phyloP scores from a whole-genome alignment of 2,329 filamentous ascomycete species.

The Achaetomium macrosporum region DNA sequence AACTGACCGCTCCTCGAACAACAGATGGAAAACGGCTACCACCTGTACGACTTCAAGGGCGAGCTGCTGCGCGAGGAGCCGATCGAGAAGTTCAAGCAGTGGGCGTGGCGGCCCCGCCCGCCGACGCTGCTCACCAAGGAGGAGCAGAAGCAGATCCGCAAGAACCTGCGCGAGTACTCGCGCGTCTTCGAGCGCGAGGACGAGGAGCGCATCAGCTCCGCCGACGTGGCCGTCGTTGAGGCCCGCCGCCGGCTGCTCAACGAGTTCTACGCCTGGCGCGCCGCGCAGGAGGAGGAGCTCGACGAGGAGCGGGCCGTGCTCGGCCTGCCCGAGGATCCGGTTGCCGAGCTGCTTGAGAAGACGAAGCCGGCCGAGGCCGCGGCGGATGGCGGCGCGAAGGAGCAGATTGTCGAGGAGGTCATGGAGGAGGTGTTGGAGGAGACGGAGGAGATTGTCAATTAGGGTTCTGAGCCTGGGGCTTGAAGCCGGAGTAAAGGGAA shows the following conservation, averaged over 20 bases:
- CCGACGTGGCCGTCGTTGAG: constrained; percentile 91
- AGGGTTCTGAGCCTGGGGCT: not conserved
- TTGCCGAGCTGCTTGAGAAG: constrained; percentile 52
- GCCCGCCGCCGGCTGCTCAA: constrained; percentile 72
- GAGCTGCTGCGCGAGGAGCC: constrained; percentile 83
- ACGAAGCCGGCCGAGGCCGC: constrained; percentile 48
- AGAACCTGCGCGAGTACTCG: constrained; percentile 96
- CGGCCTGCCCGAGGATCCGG: constrained; percentile 60
- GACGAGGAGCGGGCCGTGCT: constrained; percentile 62
- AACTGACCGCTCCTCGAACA: not conserved
- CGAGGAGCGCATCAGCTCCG: constrained; percentile 84
- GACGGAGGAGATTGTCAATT: constrained; percentile 66
- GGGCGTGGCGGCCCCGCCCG: constrained; percentile 88
- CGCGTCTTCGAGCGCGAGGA: constrained; percentile 94
- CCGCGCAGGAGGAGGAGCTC: constrained; percentile 64
- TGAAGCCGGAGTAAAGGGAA: not conserved
- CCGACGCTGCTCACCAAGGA: constrained; percentile 89
- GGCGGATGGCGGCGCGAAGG: constrained; percentile 64
- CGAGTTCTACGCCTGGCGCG: constrained; percentile 86
- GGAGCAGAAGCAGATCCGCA: constrained; percentile 95
- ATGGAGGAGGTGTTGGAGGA: constrained; percentile 80
- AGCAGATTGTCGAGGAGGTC: constrained; percentile 79
- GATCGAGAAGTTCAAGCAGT: constrained; percentile 97
- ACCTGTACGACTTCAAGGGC: constrained; percentile 95
- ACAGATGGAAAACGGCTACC: constrained; percentile 98